These are phyloP conservation scores for Penicillium nordicum DNA, from an alignment of 2,329 filamentous ascomycete species.

Conservation along the genomic window DNA sequence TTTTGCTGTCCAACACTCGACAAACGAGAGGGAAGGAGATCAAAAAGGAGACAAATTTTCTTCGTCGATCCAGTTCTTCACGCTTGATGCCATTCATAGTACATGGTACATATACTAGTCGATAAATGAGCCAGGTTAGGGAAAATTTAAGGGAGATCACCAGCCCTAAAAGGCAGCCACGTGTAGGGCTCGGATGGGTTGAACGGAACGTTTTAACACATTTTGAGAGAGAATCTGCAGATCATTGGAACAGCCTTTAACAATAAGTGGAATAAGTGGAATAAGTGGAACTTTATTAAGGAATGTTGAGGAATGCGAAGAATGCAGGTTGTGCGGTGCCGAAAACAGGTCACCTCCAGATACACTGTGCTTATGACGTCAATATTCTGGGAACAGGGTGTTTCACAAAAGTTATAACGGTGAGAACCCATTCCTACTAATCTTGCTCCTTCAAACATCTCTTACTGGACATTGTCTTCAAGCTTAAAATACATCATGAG, in stretches of 20 bases:
- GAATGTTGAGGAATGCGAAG: not conserved
- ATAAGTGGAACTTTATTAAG: not conserved
- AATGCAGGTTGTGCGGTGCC: not conserved
- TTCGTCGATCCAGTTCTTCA: not conserved
- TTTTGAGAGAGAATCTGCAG: not conserved
- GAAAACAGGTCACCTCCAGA: conserved; percentile 6
- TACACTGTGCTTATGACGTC: not conserved
- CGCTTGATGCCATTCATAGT: not conserved
- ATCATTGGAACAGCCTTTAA: not conserved
- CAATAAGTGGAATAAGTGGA: not conserved
- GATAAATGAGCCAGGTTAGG: not conserved
- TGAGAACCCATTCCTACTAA: not conserved
- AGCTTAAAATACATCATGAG: conserved; percentile 5
- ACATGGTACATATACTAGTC: not conserved
- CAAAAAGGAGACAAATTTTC: not conserved
- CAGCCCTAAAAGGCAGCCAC: not conserved
- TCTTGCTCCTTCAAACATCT: not conserved
- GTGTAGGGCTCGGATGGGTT: not conserved
- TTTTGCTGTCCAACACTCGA: not conserved
- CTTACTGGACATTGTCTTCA: not conserved
- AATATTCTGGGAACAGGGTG: not conserved
- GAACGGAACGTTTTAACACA: not conserved
- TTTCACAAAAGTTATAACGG: not conserved
- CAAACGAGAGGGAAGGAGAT: not conserved
- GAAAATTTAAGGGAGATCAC: not conserved